Conservation (phyloP, 352 stramenopile species). For the Globisporangium sylvaticum region DNA sequence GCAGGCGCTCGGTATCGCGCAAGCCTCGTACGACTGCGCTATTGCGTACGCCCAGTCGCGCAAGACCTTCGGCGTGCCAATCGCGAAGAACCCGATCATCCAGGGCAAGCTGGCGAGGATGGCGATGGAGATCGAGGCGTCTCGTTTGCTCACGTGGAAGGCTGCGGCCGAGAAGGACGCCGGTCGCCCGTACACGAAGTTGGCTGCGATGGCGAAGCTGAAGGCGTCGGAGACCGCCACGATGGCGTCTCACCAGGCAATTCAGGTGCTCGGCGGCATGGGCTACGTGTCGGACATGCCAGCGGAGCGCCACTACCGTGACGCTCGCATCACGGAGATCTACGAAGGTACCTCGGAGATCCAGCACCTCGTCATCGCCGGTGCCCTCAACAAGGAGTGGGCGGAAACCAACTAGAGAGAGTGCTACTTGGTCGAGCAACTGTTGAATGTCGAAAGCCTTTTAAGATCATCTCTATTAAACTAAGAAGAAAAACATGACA, state of each 20-base stretch:
- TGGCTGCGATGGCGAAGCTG: slow-evolving; percentile 96
- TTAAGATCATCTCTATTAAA: not conserved
- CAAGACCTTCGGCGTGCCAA: slow-evolving; percentile 92
- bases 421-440: not conserved
- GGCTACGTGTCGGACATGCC: slow-evolving; percentile 97
- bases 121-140: slow-evolving; percentile 89
- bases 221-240: slow-evolving; percentile 94
- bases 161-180: slow-evolving; percentile 91
- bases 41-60: slow-evolving; percentile 94
- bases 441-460: not conserved
- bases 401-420: slow-evolving; percentile 41
- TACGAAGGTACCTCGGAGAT: slow-evolving; percentile 98
- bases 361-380: slow-evolving; percentile 95
- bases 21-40: slow-evolving; percentile 94
- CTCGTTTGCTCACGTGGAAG: slow-evolving; percentile 93
- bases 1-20: slow-evolving; percentile 95
- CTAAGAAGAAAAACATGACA: not conserved
- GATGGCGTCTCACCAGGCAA: slow-evolving; percentile 94
- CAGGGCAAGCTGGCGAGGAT: slow-evolving; percentile 94
- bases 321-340: slow-evolving; percentile 97
- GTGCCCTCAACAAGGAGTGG: slow-evolving; percentile 96
- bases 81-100: slow-evolving; percentile 88
- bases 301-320: slow-evolving; percentile 95
- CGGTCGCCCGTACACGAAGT: slow-evolving; percentile 87
- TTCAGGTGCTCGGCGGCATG: slow-evolving; percentile 95